Evolutionary conservation across 1,284 basidiomycete genomes (phyloP), one percentile per base, ranked within the genome.

Genomic region (Volvariella surrecta): DNA sequence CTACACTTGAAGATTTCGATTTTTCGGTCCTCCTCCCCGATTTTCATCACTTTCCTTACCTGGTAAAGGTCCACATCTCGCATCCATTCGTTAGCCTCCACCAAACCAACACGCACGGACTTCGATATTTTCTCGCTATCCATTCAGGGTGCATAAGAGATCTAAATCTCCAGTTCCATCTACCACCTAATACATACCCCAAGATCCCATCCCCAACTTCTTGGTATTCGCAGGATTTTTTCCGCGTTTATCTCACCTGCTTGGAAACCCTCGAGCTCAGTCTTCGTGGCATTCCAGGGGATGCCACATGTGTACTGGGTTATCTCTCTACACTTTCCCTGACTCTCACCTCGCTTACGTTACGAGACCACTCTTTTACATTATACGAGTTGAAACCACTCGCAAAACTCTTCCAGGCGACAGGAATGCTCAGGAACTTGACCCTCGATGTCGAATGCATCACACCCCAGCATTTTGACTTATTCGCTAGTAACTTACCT

Each of bases 51-150:
- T 35, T 35, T 19, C 34, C 34, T 7, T 35, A 35, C n/a, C 34
- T 35, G 6, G 13, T n/a, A 35, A 35, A 35, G n/a, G n/a, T 35
- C 15, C 13, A 15, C 18, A 35, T 35, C 34, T 35, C 34, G 7
- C 34, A 35, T 35, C 34, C 34, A 15, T 35, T 35, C n/a, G 34
- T 35, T n/a, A 35, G 34, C n/a, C 18, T 35, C 6, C 34, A 35
- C 6, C 34, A 35, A 19, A 16, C 34, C n/a, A 19, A 35, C 34
- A 35, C 34, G 8, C 4, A 8, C 13, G 34, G 34, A 35, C 34
- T 35, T 4, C 34, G 34, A 15, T 19, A 35, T 35, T 15, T 35
- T 15, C 18, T 35, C n/a, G 34, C 34, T 15, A 19, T 35, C 18
- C 34, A 35, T 15, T 35, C 34, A 8, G 34, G n/a, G 7, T 15